Conservation (phyloP, 805 yeast genomes). For the Wickerhamiella kurtzmanii region DNA sequence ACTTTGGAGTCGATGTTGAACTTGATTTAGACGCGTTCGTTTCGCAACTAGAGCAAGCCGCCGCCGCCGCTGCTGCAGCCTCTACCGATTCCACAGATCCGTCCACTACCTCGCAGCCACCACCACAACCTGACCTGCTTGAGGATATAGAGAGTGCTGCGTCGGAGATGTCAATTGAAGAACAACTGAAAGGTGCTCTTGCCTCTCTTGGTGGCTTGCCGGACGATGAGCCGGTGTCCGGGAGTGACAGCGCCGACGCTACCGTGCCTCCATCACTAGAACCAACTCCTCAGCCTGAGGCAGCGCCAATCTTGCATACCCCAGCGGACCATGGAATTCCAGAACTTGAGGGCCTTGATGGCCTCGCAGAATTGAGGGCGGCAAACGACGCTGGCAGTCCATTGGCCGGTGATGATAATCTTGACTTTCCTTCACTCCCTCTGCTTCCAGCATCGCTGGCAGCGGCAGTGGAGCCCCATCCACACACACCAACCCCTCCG, state of each 20-base stretch:
- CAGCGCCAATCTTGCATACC: neutral
- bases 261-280: neutral
- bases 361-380: neutral
- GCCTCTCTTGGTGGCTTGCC: conserved; percentile 12
- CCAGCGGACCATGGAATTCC: neutral
- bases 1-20: conserved; percentile 9
- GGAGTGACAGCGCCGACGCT: conserved; percentile 1
- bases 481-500: conserved; percentile 1
- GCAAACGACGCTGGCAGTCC: neutral
- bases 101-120: no score
- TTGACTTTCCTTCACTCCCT: neutral
- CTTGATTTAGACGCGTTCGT: conserved; percentile 20
- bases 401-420: conserved; percentile 2
- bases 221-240: conserved; percentile 1
- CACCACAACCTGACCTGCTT: neutral
- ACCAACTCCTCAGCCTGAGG: neutral
- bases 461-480: conserved; percentile 1
- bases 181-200: conserved; percentile 20
- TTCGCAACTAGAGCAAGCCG: conserved; percentile 19
- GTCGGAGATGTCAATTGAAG: conserved; percentile 15
- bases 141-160: neutral
- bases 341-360: neutral
- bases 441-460: neutral
- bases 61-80: conserved; percentile 7
- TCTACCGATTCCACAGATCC: no score